Evolutionary conservation across 345 rosid genomes (phyloP).

Genomic region (Raphanus raphanistrum): DNA sequence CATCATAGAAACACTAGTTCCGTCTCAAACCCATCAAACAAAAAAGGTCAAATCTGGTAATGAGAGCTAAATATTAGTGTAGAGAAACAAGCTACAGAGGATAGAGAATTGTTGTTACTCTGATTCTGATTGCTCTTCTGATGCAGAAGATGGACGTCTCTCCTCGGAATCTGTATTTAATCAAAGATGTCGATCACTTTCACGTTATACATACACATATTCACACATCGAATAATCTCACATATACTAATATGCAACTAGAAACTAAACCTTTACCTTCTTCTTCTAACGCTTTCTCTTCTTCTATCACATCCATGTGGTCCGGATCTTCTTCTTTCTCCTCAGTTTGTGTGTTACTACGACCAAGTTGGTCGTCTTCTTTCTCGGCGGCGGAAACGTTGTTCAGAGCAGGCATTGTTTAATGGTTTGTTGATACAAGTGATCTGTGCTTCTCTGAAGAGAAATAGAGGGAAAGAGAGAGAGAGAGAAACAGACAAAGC

Average conservation of each 20-base stretch:
- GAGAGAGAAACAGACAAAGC: neutral
- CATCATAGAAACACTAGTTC: constrained; percentile 9
- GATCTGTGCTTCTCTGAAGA: neutral
- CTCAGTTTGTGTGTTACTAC: constrained; percentile 21
- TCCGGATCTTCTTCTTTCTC: constrained; percentile 30
- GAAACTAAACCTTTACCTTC: constrained; percentile 21
- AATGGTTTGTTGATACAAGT: constrained; percentile 10
- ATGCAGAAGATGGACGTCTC: constrained; percentile 48
- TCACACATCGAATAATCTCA: no score
- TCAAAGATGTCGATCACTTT: constrained; percentile 26
- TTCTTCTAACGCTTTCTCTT: constrained; percentile 25
- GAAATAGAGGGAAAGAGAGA: neutral
- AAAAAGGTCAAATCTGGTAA: constrained; percentile 15
- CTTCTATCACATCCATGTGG: constrained; percentile 6
- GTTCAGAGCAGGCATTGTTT: constrained; percentile 85
- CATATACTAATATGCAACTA: neutral
- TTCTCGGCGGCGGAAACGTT: constrained; percentile 48
- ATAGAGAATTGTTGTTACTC: constrained; percentile 46
- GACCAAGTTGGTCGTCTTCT: constrained; percentile 39
- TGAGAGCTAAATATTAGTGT: neutral
- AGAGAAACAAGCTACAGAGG: constrained; percentile 17
- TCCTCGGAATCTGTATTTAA: constrained; percentile 54
- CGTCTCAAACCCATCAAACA: constrained; percentile 18
- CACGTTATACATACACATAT: neutral
- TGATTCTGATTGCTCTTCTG: constrained; percentile 57